Percentiles rank a stretch among this genome's conserved stretches.
phyloP scores from a whole-genome alignment of 176 grass and related monocot genomes.

The Metroxylon sagu region DNA sequence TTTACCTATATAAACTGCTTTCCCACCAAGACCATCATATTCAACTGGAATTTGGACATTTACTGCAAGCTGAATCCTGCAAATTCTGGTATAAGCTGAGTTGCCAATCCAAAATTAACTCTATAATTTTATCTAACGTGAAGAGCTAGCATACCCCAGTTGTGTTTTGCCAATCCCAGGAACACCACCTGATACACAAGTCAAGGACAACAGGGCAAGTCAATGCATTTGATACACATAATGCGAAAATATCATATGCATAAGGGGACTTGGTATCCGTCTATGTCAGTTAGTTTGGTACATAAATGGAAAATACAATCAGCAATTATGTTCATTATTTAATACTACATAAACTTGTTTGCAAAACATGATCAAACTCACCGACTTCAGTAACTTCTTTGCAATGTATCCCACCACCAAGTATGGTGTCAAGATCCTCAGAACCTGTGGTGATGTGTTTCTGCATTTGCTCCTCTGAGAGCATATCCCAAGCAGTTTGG shows the following conservation, averaged over 20 bases:
- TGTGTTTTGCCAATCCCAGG: constrained; percentile 97
- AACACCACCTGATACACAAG: constrained; percentile 68
- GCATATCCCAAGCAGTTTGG: constrained; percentile 94
- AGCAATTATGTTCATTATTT: too few species aligned
- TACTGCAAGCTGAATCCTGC: constrained; percentile 87
- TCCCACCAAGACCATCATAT: constrained; percentile 79
- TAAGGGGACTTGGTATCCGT: too few species aligned
- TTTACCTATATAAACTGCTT: constrained; percentile 91
- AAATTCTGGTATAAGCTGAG: constrained; percentile 14
- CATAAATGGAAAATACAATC: too few species aligned
- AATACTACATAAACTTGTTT: neutral
- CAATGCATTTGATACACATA: too few species aligned
- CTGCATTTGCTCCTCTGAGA: constrained; percentile 81
- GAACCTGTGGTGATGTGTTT: constrained; percentile 82
- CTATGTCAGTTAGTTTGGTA: too few species aligned
- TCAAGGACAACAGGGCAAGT: neutral
- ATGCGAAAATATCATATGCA: too few species aligned
- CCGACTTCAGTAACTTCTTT: constrained; percentile 94
- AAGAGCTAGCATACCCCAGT: constrained; percentile 53
- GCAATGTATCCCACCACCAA: constrained; percentile 92
- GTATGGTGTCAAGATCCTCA: constrained; percentile 57
- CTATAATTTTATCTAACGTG: neutral
- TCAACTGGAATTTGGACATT: constrained; percentile 90
- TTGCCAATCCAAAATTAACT: neutral
- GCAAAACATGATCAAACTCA: constrained; percentile 14